Evolutionary conservation across 129 eudicot species (phyloP).

Genomic region (Flaveria ramosissima): DNA sequence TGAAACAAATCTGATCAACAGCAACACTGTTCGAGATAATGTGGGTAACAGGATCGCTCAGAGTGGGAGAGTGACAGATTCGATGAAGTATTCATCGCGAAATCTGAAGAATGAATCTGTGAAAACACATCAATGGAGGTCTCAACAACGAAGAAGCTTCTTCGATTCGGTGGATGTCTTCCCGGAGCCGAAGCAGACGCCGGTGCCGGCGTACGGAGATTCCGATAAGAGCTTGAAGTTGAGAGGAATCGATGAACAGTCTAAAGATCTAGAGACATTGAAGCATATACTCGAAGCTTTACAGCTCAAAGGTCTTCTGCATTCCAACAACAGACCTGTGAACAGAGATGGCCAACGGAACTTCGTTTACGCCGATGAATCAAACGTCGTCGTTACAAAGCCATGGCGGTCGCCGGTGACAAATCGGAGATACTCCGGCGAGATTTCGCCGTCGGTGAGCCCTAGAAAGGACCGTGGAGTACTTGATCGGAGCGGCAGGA

Average conservation of each 20-base stretch:
- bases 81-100: slow-evolving; percentile 20
- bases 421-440: slow-evolving; percentile 36
- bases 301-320: slow-evolving; percentile 45
- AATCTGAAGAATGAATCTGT: slow-evolving; percentile 34
- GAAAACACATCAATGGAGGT: slow-evolving; percentile 35
- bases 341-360: slow-evolving; percentile 39
- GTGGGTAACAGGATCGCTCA: slow-evolving; percentile 12
- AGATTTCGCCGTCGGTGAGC: slow-evolving; percentile 44
- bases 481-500: slow-evolving; percentile 48
- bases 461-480: slow-evolving; percentile 50
- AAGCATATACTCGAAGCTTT: slow-evolving; percentile 44
- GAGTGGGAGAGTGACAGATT: slow-evolving; percentile 29
- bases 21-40: slow-evolving; percentile 26
- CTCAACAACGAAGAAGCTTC: slow-evolving; percentile 52
- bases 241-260: slow-evolving; percentile 34
- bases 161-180: slow-evolving; percentile 71
- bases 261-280: slow-evolving; percentile 35
- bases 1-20: slow-evolving; percentile 17
- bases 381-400: slow-evolving; percentile 50
- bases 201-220: slow-evolving; percentile 47
- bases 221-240: slow-evolving; percentile 59
- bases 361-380: slow-evolving; percentile 56
- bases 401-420: slow-evolving; percentile 46
- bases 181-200: slow-evolving; percentile 61
- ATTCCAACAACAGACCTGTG: slow-evolving; percentile 24